Percentiles rank a stretch among this genome's conserved stretches.
Conservation (phyloP, 208 protist genomes). For the Strigomonas culicis region DNA sequence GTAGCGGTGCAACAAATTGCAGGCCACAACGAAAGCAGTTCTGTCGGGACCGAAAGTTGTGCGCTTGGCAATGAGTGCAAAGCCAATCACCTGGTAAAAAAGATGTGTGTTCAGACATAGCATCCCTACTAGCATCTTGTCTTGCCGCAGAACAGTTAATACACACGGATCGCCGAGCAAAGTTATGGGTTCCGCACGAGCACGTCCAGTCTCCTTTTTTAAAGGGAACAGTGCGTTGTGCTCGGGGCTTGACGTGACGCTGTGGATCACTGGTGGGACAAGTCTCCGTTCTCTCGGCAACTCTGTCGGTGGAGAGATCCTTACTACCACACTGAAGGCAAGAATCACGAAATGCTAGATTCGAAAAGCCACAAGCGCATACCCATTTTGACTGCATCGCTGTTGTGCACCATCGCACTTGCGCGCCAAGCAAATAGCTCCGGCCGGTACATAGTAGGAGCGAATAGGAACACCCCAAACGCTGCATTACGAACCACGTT, state of each 20-base stretch:
- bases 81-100: background rate
- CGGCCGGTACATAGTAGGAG: slow-evolving; percentile 1
- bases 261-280: background rate
- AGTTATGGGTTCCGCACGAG: slow-evolving; percentile 29
- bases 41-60: slow-evolving; percentile 40
- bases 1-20: background rate
- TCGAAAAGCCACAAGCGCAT: slow-evolving; percentile 67
- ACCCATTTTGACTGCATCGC: slow-evolving; percentile 50
- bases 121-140: background rate
- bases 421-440: background rate
- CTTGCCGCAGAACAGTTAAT: slow-evolving; percentile 16
- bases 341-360: slow-evolving; percentile 45
- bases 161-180: slow-evolving; percentile 22
- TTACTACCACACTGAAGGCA: slow-evolving; percentile 35
- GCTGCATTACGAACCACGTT: too few species aligned
- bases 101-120: background rate
- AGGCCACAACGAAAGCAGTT: slow-evolving; percentile 28
- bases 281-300: background rate
- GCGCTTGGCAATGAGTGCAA: background rate
- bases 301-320: background rate
- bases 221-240: background rate
- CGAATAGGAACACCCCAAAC: too few species aligned
- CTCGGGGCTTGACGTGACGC: too few species aligned
- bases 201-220: slow-evolving; percentile 26
- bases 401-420: background rate